Evolutionary conservation across 768 basidiomycete genomes (phyloP), one percentile per base, ranked within the genome.

Genomic region (Boletellus emodensis): DNA sequence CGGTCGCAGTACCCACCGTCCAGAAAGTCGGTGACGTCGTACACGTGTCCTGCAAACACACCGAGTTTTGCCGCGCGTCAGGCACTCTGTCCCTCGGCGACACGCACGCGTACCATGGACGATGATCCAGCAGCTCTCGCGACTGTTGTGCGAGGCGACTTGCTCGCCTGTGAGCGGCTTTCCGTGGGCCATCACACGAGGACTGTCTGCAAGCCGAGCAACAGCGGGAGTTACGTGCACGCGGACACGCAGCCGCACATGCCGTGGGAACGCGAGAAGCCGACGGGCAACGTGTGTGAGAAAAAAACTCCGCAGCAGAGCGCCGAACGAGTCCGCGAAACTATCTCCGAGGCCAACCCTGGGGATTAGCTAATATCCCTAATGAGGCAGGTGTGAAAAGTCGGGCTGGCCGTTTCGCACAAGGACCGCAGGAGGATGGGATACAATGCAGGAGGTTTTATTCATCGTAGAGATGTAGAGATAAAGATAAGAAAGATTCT

Each of bases 41-140:
- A 90, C 5, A 81, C 85, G 42, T 84, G 81, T 53, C 83, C 87
- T 85, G 36, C 36, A 41, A n/a, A 20, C 20, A 20, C 20, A 20
- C 20, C 20, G 44, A 14, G 15, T 24, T 10, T n/a, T 41, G 24
- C 18, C 24, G 40, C 22, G 20, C 18, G 39, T 14, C 22, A 24
- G 13, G 22, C 22, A 40, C 11, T 24, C n/a, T 8, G 40, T 26
- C 24, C 18, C 14, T 12, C 40, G 24, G 24, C 26, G 12, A 44
- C 40, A 18, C 13, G 35, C 28, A 43, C 28, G 26, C 73, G 36
- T 55, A 85, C 88, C 86, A 57, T 92, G 88, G 1, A 93, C 85
- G 50, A 93, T 90, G 52, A 92, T 90, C 86, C 86, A 88, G 57
- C 85, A 85, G 54, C 78, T 81, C 48, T 85, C 78, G 18, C 84